Percentiles rank a stretch among this genome's conserved stretches.
phyloP scores from a whole-genome alignment of 345 rosid genomes.

The Syzygium aromaticum region DNA sequence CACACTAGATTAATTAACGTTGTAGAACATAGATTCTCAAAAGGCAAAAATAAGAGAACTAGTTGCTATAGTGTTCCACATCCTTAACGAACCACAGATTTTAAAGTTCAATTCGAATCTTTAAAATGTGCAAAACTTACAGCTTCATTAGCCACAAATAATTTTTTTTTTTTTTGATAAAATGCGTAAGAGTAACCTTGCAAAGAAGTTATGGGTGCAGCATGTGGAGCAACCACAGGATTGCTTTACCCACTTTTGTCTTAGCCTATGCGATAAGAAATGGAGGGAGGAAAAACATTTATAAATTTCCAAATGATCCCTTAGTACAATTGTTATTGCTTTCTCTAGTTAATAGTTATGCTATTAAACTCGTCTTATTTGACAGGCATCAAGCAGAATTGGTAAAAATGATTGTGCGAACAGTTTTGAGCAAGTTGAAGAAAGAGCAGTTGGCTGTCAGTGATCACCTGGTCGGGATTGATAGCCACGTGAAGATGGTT shows the following conservation, averaged over 20 bases:
- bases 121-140: background rate
- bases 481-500: background rate
- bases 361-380: background rate
- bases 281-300: background rate
- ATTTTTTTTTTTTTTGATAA: background rate
- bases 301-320: background rate
- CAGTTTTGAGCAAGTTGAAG: background rate
- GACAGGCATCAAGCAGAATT: background rate
- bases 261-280: background rate
- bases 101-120: background rate
- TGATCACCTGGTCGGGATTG: background rate
- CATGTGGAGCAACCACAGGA: background rate
- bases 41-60: background rate
- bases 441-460: background rate
- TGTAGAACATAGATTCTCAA: background rate
- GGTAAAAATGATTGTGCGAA: background rate
- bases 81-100: background rate
- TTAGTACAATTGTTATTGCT: background rate
- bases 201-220: background rate
- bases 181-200: background rate
- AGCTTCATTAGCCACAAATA: background rate
- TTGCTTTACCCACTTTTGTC: background rate
- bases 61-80: background rate
- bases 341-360: background rate
- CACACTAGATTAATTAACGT: background rate